Conservation (phyloP, 2,329 filamentous ascomycete genomes). For the Emericellopsis atlantica region DNA sequence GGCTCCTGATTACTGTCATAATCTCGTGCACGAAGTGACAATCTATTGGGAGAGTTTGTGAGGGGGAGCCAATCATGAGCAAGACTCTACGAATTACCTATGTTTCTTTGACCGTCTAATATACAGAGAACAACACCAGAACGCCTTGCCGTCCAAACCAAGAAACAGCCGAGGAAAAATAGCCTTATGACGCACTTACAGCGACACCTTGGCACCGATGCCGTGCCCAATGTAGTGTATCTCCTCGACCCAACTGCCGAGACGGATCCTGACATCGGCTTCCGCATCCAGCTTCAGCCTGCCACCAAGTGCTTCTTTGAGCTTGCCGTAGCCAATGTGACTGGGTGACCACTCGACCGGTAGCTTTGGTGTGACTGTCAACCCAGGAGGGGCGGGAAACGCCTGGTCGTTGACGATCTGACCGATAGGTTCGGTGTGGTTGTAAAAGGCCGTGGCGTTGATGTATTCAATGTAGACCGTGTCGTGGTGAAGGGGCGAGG, state of each 20-base stretch:
- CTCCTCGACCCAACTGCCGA: constrained; percentile 63
- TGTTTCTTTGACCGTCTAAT: too few relatives aligned
- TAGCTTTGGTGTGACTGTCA: constrained; percentile 59
- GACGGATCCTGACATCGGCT: constrained; percentile 60
- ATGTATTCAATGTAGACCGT: constrained; percentile 67
- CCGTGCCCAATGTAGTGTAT: constrained; percentile 60
- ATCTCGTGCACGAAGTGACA: too few relatives aligned
- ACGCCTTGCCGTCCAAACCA: background rate
- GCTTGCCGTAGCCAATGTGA: constrained; percentile 70
- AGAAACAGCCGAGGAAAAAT: constrained; percentile 2
- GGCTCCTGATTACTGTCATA: too few relatives aligned
- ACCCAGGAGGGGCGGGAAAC: constrained; percentile 66
- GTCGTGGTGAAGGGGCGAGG: constrained; percentile 63
- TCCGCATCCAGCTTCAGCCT: constrained; percentile 64
- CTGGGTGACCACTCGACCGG: constrained; percentile 72
- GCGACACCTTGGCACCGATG: constrained; percentile 48
- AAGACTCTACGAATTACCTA: too few relatives aligned
- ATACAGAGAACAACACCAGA: background rate
- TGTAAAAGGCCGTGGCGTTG: constrained; percentile 77
- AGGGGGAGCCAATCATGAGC: too few relatives aligned
- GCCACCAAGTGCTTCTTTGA: constrained; percentile 71
- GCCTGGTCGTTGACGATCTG: constrained; percentile 62
- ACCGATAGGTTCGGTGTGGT: constrained; percentile 65
- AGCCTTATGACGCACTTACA: constrained; percentile 7
- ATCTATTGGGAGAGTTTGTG: too few relatives aligned